Conservation (phyloP, 2,329 filamentous ascomycete species). For the Helotiales sp. region DNA sequence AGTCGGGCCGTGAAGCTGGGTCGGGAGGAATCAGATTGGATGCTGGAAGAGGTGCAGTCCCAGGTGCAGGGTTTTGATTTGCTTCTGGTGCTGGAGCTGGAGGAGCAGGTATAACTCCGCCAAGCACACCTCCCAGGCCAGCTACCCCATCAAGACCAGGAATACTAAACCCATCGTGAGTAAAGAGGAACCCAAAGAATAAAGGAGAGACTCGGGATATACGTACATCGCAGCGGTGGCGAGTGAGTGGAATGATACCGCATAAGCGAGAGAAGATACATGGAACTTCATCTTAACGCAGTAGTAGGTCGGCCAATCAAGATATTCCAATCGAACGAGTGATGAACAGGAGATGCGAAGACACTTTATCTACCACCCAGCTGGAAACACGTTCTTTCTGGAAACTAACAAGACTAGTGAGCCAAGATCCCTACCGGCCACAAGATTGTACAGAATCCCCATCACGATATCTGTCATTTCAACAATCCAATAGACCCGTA, state of each 20-base stretch:
- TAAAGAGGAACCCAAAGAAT: background rate
- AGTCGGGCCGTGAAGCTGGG: background rate
- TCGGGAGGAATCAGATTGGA: background rate
- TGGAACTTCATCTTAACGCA: background rate
- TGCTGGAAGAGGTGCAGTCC: background rate
- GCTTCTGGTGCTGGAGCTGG: background rate
- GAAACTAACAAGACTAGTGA: too few species aligned
- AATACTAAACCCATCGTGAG: background rate
- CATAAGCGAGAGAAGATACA: background rate
- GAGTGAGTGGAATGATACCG: background rate
- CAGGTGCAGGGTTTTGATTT: background rate
- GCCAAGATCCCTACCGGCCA: too few species aligned
- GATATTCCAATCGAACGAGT: too few species aligned
- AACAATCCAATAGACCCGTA: too few species aligned
- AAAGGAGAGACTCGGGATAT: too few species aligned
- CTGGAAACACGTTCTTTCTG: too few species aligned
- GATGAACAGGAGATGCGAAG: too few species aligned
- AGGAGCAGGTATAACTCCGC: background rate
- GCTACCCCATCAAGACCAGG: background rate
- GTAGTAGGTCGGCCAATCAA: too few species aligned
- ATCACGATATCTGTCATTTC: background rate
- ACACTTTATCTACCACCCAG: too few species aligned
- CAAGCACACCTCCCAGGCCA: background rate
- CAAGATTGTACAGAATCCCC: background rate
- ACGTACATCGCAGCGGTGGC: background rate